These are phyloP conservation scores for Phyllostachys edulis DNA, from an alignment of 176 grass and related monocot genomes.

Conservation along the genomic window DNA sequence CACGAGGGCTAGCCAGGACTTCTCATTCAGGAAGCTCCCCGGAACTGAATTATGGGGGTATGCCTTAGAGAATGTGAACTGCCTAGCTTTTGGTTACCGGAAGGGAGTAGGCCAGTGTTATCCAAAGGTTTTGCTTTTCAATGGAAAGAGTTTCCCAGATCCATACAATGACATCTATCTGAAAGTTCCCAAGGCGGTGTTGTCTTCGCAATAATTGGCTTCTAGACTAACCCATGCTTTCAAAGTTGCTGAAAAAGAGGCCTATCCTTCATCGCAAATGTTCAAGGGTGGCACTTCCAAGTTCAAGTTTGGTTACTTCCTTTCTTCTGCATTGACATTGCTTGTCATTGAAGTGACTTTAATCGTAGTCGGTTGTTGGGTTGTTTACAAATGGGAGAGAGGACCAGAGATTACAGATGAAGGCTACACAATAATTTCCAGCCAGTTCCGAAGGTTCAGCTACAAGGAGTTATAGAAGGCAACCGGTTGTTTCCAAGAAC, in stretches of 20 bases:
- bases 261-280: background rate
- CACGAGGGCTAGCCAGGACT: background rate
- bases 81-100: constrained; percentile 52
- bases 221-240: background rate
- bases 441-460: constrained; percentile 52
- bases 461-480: constrained; percentile 58
- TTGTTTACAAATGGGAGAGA: constrained; percentile 32
- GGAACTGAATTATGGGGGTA: constrained; percentile 57
- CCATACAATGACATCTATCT: constrained; percentile 39
- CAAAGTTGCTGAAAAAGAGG: constrained; percentile 7
- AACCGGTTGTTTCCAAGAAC: constrained; percentile 42
- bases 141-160: constrained; percentile 33
- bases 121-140: constrained; percentile 42
- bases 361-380: constrained; percentile 32
- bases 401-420: constrained; percentile 21
- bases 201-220: background rate
- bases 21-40: background rate
- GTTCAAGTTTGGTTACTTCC: constrained; percentile 48
- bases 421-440: constrained; percentile 25
- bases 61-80: constrained; percentile 11
- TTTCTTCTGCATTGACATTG: constrained; percentile 44
- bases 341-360: constrained; percentile 42
- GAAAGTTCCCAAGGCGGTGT: constrained; percentile 11
- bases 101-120: constrained; percentile 31
- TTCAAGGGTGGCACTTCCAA: background rate